These are phyloP conservation scores for Penicillium manginii DNA, from an alignment of 495 filamentous ascomycete species.

Conservation along the genomic window DNA sequence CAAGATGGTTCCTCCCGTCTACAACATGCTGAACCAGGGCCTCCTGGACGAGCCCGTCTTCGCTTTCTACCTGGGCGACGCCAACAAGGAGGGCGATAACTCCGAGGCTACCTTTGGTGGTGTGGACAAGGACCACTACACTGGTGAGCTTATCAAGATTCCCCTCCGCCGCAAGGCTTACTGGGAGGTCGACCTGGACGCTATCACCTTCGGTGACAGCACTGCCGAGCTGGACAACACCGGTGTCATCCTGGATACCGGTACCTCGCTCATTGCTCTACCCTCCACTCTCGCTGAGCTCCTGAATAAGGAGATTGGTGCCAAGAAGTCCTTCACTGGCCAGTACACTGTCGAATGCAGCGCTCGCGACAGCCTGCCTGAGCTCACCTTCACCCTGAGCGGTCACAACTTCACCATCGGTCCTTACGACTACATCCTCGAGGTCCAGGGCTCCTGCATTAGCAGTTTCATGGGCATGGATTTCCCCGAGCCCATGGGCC, in stretches of 20 bases:
- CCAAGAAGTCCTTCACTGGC: constrained; percentile 93
- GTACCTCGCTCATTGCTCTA: constrained; percentile 96
- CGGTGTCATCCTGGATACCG: constrained; percentile 96
- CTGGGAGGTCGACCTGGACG: constrained; percentile 97
- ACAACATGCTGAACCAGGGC: constrained; percentile 89
- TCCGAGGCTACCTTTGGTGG: constrained; percentile 94
- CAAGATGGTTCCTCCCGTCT: constrained; percentile 91
- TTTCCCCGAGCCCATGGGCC: constrained; percentile 87
- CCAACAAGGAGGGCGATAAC: constrained; percentile 70
- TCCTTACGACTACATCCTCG: constrained; percentile 93
- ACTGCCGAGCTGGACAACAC: constrained; percentile 88
- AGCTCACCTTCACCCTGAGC: constrained; percentile 83
- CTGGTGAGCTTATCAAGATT: constrained; percentile 87
- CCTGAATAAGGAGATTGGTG: constrained; percentile 95
- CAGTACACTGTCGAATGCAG: constrained; percentile 93
- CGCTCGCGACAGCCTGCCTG: constrained; percentile 79
- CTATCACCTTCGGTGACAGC: constrained; percentile 83
- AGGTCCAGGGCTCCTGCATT: constrained; percentile 94
- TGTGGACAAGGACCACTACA: constrained; percentile 83
- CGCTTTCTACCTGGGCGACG: constrained; percentile 89
- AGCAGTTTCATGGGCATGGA: constrained; percentile 98
- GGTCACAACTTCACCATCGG: constrained; percentile 91
- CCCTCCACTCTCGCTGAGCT: constrained; percentile 93
- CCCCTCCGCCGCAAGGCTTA: constrained; percentile 97
- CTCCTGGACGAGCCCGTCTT: constrained; percentile 92